Conservation (phyloP, 495 filamentous ascomycete species). For the Alectoria sarmentosa region DNA sequence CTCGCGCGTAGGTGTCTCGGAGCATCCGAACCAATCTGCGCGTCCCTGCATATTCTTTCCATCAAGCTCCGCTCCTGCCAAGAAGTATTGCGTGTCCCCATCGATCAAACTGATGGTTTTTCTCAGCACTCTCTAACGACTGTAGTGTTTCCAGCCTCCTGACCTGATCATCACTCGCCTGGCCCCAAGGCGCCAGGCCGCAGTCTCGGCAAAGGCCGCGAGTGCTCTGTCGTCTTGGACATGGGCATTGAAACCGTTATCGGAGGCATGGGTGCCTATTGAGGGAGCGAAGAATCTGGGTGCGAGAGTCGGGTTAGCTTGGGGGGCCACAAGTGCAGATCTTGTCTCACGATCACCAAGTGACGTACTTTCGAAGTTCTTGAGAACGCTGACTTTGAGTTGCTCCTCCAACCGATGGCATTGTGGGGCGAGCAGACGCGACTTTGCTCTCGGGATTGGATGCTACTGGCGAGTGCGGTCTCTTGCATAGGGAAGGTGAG, state of each 20-base stretch:
- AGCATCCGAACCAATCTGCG: not conserved
- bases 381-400: not conserved
- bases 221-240: not conserved
- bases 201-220: not conserved
- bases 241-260: not conserved
- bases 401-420: not conserved
- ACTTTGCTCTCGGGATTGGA: not conserved
- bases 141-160: not conserved
- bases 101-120: not conserved
- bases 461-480: not conserved
- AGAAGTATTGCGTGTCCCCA: not conserved
- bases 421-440: not conserved
- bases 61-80: not conserved
- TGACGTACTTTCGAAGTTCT: not conserved
- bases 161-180: not conserved
- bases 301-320: not conserved
- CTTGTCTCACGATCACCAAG: not conserved
- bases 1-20: not conserved
- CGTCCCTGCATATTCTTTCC: not conserved
- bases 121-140: not conserved
- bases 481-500: not conserved
- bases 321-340: not conserved
- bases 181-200: not conserved
- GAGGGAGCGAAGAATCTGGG: not conserved
- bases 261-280: not conserved